phyloP scores from a whole-genome alignment of 371 early-diverging fungal species.

The Zychaea mexicana region DNA sequence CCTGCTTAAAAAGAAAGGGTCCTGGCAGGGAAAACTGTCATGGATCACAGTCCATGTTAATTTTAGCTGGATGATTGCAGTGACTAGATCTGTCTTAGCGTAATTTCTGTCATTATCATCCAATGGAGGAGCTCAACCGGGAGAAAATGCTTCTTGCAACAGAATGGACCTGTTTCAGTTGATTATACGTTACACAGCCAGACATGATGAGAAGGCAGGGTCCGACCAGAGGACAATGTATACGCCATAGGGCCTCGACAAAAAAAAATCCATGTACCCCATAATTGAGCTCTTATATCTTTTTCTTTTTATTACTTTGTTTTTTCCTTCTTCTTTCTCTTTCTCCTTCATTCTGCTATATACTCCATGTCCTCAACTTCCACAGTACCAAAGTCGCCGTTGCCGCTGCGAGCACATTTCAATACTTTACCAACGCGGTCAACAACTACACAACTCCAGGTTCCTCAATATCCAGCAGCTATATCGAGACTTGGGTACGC shows the following conservation, averaged over 20 bases:
- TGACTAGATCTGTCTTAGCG: not conserved
- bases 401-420: not conserved
- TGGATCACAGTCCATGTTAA: not conserved
- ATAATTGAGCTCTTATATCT: not conserved
- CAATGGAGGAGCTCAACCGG: not conserved
- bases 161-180: not conserved
- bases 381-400: not conserved
- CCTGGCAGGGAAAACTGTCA: no score
- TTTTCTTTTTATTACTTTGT: not conserved
- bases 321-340: not conserved
- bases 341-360: not conserved
- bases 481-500: not conserved
- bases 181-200: not conserved
- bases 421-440: not conserved
- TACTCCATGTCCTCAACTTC: not conserved
- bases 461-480: not conserved
- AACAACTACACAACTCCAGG: not conserved
- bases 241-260: not conserved
- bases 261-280: not conserved
- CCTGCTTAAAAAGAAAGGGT: no score
- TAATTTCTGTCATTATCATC: not conserved
- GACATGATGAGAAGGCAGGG: not conserved
- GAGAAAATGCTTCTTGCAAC: not conserved
- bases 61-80: not conserved
- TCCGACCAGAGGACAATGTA: not conserved